These are phyloP conservation scores for Pyricularia pennisetigena DNA, from an alignment of 2,329 filamentous ascomycete genomes.

Conservation along the genomic window DNA sequence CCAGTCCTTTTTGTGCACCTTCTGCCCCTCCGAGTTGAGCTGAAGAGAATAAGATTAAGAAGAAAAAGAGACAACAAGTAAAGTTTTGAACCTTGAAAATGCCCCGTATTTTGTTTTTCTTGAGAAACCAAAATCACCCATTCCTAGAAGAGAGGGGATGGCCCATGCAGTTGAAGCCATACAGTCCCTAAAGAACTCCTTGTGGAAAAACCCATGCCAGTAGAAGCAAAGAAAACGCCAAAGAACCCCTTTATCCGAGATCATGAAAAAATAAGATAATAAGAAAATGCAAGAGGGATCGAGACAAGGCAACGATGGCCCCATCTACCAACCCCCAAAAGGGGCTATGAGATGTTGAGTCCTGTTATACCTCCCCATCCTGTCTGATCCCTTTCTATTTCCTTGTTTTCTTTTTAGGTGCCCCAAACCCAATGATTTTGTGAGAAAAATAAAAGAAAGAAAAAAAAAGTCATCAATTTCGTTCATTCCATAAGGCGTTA, in stretches of 20 bases:
- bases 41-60: not conserved
- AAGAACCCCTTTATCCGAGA: not conserved
- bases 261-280: not conserved
- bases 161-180: not conserved
- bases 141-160: not conserved
- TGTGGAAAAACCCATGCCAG: not conserved
- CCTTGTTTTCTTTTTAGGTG: not conserved
- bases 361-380: not conserved
- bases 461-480: not conserved
- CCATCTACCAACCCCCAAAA: slow-evolving; percentile 3
- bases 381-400: not conserved
- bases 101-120: not conserved
- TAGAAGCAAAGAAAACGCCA: not conserved
- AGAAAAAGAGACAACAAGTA: not conserved
- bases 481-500: not conserved
- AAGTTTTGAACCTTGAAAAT: not conserved
- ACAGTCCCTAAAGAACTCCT: not conserved
- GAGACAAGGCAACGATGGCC: slow-evolving; percentile 5
- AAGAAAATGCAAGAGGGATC: slow-evolving; percentile 2
- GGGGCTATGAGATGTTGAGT: not conserved
- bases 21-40: not conserved
- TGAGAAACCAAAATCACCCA: not conserved
- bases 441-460: not conserved
- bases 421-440: not conserved
- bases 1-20: not conserved